Percentiles rank a stretch among this genome's conserved stretches.
phyloP scores from a whole-genome alignment of 2,329 filamentous ascomycete genomes.

The Trichoderma oligosporum region DNA sequence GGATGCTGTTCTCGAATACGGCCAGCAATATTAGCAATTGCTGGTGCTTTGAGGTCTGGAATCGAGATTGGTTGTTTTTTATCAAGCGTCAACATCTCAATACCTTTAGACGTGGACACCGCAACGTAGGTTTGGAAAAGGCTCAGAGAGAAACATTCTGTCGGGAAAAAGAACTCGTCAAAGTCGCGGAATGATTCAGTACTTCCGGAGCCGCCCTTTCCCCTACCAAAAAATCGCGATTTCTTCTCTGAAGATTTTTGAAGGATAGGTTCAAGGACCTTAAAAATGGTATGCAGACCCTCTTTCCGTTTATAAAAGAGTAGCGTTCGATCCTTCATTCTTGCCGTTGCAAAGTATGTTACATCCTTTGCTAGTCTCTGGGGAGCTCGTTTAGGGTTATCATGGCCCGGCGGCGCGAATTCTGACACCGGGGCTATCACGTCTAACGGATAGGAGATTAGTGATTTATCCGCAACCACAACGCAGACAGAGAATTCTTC shows the following conservation, averaged over 20 bases:
- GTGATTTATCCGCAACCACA: conserved; percentile 82
- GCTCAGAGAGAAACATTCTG: conserved; percentile 92
- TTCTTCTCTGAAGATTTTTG: conserved; percentile 88
- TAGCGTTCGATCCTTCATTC: conserved; percentile 93
- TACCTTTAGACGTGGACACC: conserved; percentile 84
- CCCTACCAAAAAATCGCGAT: conserved; percentile 61
- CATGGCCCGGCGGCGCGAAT: conserved; percentile 59
- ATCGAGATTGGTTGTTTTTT: conserved; percentile 96
- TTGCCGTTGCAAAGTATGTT: conserved; percentile 90
- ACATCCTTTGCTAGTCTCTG: conserved; percentile 92
- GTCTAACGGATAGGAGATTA: conserved; percentile 93
- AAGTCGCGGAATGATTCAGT: conserved; percentile 98
- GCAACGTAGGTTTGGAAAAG: conserved; percentile 93
- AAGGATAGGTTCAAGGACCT: conserved; percentile 91
- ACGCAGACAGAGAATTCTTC: conserved; percentile 95
- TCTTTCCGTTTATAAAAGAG: conserved; percentile 98
- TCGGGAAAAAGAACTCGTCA: conserved; percentile 97
- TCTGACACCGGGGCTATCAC: conserved; percentile 65
- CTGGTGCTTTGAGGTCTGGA: conserved; percentile 74
- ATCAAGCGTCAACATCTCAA: conserved; percentile 93
- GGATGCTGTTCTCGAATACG: conserved; percentile 81
- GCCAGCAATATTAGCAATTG: conserved; percentile 78
- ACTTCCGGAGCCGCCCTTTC: conserved; percentile 59
- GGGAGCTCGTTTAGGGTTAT: conserved; percentile 78
- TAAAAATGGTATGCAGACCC: conserved; percentile 88